Conservation (phyloP, 2,329 filamentous ascomycete species). For the Chlorencoelia australis region DNA sequence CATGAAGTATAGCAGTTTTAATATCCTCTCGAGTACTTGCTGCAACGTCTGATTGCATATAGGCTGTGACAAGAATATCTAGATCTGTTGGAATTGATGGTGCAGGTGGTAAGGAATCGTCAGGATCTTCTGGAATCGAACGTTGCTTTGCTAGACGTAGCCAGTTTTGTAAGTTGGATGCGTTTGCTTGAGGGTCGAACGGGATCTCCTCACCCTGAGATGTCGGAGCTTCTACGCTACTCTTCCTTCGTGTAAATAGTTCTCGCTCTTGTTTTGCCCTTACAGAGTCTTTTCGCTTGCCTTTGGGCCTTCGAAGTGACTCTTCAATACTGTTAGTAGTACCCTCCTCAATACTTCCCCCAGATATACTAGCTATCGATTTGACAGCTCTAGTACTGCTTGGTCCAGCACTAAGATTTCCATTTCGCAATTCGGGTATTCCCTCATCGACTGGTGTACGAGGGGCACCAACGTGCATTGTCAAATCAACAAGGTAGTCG, state of each 20-base stretch:
- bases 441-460: slow-evolving; percentile 44
- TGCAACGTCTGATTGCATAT: slow-evolving; percentile 69
- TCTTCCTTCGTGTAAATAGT: slow-evolving; percentile 76
- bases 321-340: slow-evolving; percentile 46
- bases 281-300: slow-evolving; percentile 68
- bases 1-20: slow-evolving; percentile 51
- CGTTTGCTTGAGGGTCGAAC: slow-evolving; percentile 32
- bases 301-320: slow-evolving; percentile 53
- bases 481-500: slow-evolving; percentile 93
- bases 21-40: slow-evolving; percentile 69
- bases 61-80: slow-evolving; percentile 69
- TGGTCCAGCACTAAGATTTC: slow-evolving; percentile 62
- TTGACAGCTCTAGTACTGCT: slow-evolving; percentile 85
- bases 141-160: slow-evolving; percentile 45
- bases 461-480: slow-evolving; percentile 77
- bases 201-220: slow-evolving; percentile 50
- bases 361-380: slow-evolving; percentile 77
- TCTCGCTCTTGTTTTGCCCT: slow-evolving; percentile 80
- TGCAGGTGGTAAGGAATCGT: slow-evolving; percentile 50
- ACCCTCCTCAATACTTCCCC: slow-evolving; percentile 58
- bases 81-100: slow-evolving; percentile 60
- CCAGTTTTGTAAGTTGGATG: slow-evolving; percentile 48
- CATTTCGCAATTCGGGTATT: slow-evolving; percentile 49
- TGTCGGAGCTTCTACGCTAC: slow-evolving; percentile 50
- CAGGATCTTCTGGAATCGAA: slow-evolving; percentile 58